Conservation (phyloP, 2,329 filamentous ascomycete species). For the Aspergillus sp. region DNA sequence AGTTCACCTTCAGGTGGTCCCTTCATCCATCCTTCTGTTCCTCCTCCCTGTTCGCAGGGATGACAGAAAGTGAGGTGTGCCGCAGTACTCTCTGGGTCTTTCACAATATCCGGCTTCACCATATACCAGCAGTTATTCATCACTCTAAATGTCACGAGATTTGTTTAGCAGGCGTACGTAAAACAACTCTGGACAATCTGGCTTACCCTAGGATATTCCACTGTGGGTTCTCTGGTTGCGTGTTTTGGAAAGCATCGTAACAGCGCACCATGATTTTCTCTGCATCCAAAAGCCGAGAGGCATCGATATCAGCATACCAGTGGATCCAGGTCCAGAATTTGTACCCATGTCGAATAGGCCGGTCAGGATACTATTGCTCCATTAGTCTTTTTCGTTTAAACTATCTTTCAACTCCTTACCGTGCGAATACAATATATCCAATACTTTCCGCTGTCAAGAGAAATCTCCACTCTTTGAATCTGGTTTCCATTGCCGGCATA, state of each 20-base stretch:
- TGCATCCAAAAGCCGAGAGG: slow-evolving; percentile 39
- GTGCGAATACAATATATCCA: slow-evolving; percentile 46
- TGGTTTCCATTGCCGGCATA: slow-evolving; percentile 48
- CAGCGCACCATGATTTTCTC: slow-evolving; percentile 42
- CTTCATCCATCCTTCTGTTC: slow-evolving; percentile 48
- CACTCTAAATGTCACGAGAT: slow-evolving; percentile 28
- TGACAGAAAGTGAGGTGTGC: slow-evolving; percentile 40
- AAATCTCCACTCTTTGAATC: slow-evolving; percentile 47
- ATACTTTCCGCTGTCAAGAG: slow-evolving; percentile 41
- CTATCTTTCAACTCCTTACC: slow-evolving; percentile 17
- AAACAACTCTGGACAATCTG: too few species aligned
- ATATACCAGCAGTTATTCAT: slow-evolving; percentile 52
- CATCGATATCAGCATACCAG: slow-evolving; percentile 47
- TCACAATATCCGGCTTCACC: slow-evolving; percentile 36
- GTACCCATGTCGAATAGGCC: slow-evolving; percentile 46
- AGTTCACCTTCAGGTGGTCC: slow-evolving; percentile 42
- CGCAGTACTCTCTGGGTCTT: slow-evolving; percentile 24
- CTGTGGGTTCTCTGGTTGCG: slow-evolving; percentile 39
- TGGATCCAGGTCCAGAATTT: slow-evolving; percentile 52
- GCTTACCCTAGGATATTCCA: slow-evolving; percentile 45
- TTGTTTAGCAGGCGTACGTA: too few species aligned
- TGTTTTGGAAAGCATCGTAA: slow-evolving; percentile 48
- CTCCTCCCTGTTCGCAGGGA: slow-evolving; percentile 40
- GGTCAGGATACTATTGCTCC: slow-evolving; percentile 39
- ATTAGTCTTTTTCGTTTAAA: not conserved